Base-by-base conservation (phyloP, 1,284 basidiomycete genomes). In the Ustilago cynodontis region DNA sequence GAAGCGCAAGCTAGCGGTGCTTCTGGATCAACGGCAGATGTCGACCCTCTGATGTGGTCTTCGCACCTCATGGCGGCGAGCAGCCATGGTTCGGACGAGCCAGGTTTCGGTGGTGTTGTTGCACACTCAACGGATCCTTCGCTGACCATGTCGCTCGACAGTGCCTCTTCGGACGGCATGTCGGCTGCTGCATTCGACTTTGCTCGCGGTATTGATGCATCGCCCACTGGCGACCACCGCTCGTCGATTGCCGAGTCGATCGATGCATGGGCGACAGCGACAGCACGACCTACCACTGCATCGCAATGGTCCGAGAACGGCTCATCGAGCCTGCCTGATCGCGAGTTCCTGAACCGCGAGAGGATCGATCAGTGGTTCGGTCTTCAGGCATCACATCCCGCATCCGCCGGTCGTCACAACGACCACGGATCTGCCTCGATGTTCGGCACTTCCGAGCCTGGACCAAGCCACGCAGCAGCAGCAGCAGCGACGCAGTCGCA, bases 61-160 rank as follows among this genome's bases (percentile, higher is more conserved):
- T 68, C 74, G 31, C 74, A 77, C 35, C 57, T 72, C n/a, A 56
- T 72, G 11, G 63, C 31, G 13, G 53, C 56, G 26, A 39, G 51
- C 33, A 56, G 63, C 57, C 39, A 47, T 20, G 64, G 41, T 8
- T 68, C 73, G 29, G 53, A 66, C 35, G 65, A 65, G 2, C 22
- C 43, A 3, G 56, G 55, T 0, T 69, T 69, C 18, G 62, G 57
- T 24, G 59, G 59, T 33, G 59, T 64, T 16, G 53, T 67, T 1
- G 65, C 37, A 7, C 73, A 76, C 28, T 53, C 68, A 0, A 62
- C 73, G 3, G 73, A 65, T 22, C 73, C 73, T 18, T 71, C 74
- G 52, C 60, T 77, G 62, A 69, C 65, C 56, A 69, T 77, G 70
- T 72, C 74, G 52, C 63, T 77, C 8, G 74, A 72, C 59, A 72